Conservation (phyloP, 2,329 filamentous ascomycete species). For the Knufia petricola region DNA sequence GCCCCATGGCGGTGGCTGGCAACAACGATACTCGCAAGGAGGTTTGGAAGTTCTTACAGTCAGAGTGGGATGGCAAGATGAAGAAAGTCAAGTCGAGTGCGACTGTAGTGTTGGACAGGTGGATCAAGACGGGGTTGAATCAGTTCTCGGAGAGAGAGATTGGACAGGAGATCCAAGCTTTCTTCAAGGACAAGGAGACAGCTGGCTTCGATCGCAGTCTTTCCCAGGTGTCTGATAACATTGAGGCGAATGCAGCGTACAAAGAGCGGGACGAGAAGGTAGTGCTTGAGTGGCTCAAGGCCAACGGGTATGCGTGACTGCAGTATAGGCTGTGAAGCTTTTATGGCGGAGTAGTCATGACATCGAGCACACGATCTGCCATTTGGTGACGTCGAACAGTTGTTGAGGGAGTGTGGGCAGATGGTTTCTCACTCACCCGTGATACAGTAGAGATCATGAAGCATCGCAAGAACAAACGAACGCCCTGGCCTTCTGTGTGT, state of each 20-base stretch:
- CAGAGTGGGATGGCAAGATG: slow-evolving; percentile 63
- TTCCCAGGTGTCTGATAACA: slow-evolving; percentile 74
- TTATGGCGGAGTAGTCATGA: too few species aligned
- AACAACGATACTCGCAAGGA: slow-evolving; percentile 64
- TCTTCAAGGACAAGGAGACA: slow-evolving; percentile 82
- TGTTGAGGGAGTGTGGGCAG: too few species aligned
- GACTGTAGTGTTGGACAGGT: slow-evolving; percentile 80
- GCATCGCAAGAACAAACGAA: too few species aligned
- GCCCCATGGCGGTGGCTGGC: slow-evolving; percentile 59
- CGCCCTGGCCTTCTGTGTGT: too few species aligned
- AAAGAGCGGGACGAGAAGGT: slow-evolving; percentile 62
- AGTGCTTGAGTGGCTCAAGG: slow-evolving; percentile 69
- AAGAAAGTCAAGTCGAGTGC: slow-evolving; percentile 65
- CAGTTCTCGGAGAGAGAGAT: slow-evolving; percentile 64
- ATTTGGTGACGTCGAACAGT: too few species aligned
- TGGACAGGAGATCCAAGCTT: slow-evolving; percentile 66
- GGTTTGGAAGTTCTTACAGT: slow-evolving; percentile 78
- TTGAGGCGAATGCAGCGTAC: slow-evolving; percentile 75
- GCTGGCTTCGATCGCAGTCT: slow-evolving; percentile 69
- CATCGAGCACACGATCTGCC: too few species aligned
- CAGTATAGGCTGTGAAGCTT: not conserved
- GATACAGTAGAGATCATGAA: too few species aligned
- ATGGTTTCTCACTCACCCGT: too few species aligned
- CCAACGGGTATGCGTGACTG: slow-evolving; percentile 47
- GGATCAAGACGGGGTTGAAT: slow-evolving; percentile 66